Conservation (phyloP, 75 land plant species). For the Selaginella tamariscina region DNA sequence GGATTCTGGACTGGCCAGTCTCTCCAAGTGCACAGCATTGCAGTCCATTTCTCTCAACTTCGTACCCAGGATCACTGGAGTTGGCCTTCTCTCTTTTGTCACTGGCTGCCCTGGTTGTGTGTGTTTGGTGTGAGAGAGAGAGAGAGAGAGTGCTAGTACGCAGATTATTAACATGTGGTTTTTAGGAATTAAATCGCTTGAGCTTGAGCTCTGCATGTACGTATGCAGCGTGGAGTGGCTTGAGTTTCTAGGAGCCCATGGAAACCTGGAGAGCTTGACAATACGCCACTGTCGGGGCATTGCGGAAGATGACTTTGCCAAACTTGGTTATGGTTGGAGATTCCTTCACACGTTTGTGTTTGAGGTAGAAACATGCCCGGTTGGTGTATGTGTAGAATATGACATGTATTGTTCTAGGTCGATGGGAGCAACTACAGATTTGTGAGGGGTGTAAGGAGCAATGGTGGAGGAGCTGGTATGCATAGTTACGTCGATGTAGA, state of each 20-base stretch:
- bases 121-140: too few species aligned
- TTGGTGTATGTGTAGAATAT: constrained; percentile 26
- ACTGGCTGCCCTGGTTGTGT: constrained; percentile 58
- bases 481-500: constrained; percentile 17
- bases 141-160: too few species aligned
- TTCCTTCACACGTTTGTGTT: constrained; percentile 45
- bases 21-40: constrained; percentile 40
- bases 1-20: constrained; percentile 45
- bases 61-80: constrained; percentile 42
- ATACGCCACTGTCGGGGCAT: constrained; percentile 62
- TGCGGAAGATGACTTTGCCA: constrained; percentile 57
- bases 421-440: constrained; percentile 44
- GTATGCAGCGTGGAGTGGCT: constrained; percentile 58
- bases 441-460: constrained; percentile 38
- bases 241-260: constrained; percentile 54
- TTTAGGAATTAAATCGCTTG: constrained; percentile 37
- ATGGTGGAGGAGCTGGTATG: background rate
- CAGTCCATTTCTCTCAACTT: constrained; percentile 54
- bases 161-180: too few species aligned
- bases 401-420: too few species aligned
- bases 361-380: constrained; percentile 43
- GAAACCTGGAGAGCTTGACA: constrained; percentile 43
- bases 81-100: constrained; percentile 58
- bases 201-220: constrained; percentile 51
- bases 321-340: constrained; percentile 53